Conservation (phyloP, 2,329 filamentous ascomycete genomes). For the Clonostachys solani region DNA sequence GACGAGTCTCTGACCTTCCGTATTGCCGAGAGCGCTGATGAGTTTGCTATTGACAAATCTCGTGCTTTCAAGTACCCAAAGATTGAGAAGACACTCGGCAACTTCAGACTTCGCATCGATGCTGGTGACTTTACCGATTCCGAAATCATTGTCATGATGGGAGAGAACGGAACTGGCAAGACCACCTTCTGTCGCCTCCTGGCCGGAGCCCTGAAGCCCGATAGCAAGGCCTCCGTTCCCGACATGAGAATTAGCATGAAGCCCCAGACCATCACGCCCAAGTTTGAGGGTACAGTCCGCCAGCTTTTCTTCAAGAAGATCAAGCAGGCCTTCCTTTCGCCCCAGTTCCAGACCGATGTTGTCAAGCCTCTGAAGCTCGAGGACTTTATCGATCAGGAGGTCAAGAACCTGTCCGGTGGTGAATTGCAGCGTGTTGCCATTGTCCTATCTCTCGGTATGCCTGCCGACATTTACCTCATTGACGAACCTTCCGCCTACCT, state of each 20-base stretch:
- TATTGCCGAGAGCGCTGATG: constrained; percentile 83
- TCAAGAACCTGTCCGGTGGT: constrained; percentile 98
- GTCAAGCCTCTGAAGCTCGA: constrained; percentile 99
- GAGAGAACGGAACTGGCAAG: constrained; percentile 98
- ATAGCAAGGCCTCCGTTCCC: constrained; percentile 72
- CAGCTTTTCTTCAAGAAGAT: constrained; percentile 99
- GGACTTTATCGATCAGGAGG: constrained; percentile 99
- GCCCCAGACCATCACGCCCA: constrained; percentile 98
- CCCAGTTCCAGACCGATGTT: constrained; percentile 98
- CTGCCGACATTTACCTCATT: constrained; percentile 97
- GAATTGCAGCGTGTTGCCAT: constrained; percentile 99
- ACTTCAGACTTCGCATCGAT: constrained; percentile 81
- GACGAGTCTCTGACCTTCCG: constrained; percentile 96
- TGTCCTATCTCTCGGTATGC: constrained; percentile 90
- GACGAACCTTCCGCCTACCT: constrained; percentile 97
- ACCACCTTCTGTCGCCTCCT: constrained; percentile 98
- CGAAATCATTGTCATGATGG: constrained; percentile 99
- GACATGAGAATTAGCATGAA: constrained; percentile 99
- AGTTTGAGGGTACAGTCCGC: constrained; percentile 94
- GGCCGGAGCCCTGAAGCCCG: constrained; percentile 89
- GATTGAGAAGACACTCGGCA: constrained; percentile 91
- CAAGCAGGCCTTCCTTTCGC: constrained; percentile 91
- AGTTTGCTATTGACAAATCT: constrained; percentile 78
- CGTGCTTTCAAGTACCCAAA: constrained; percentile 82
- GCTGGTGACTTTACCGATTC: constrained; percentile 90